A percentile compares a stretch with the other conserved stretches of the same genome.
phyloP scores from a whole-genome alignment of 2,329 filamentous ascomycete genomes.

The Neonectria faginata region DNA sequence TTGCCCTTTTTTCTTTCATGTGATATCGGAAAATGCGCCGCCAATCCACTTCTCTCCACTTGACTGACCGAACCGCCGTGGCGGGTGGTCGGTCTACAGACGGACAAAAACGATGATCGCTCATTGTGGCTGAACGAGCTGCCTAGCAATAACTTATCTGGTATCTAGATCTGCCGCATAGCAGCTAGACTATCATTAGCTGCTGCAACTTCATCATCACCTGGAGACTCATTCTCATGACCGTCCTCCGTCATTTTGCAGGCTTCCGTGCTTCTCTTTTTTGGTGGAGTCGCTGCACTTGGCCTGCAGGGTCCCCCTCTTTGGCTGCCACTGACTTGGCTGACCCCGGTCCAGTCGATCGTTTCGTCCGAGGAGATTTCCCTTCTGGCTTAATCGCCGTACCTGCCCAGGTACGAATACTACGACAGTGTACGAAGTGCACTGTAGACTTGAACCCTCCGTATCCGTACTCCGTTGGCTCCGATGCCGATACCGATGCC shows the following conservation, averaged over 20 bases:
- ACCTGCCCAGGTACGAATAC: too few relatives aligned
- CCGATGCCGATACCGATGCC: not conserved
- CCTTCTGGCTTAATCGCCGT: too few relatives aligned
- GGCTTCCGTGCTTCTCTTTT: conserved; percentile 4
- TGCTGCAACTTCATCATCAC: not conserved
- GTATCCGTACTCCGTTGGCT: not conserved
- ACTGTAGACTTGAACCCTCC: too few relatives aligned
- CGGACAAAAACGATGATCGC: too few relatives aligned
- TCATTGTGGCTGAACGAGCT: not conserved
- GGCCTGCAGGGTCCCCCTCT: conserved; percentile 24
- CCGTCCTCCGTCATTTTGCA: conserved; percentile 24
- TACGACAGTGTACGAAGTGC: too few relatives aligned
- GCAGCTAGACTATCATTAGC: conserved; percentile 1
- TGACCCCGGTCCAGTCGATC: conserved; percentile 14
- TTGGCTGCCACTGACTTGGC: not conserved
- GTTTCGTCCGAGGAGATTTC: conserved; percentile 7
- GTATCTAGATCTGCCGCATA: not conserved
- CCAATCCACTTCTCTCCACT: conserved; percentile 2
- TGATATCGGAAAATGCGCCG: conserved; percentile 23
- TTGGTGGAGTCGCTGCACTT: conserved; percentile 16
- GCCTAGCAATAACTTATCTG: conserved; percentile 15
- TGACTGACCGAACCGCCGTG: too few relatives aligned
- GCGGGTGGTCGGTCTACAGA: too few relatives aligned
- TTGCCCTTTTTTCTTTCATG: conserved; percentile 20
- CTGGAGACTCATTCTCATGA: not conserved